Conservation (phyloP, 2,329 filamentous ascomycete species). For the Trematosphaeria pertusa region DNA sequence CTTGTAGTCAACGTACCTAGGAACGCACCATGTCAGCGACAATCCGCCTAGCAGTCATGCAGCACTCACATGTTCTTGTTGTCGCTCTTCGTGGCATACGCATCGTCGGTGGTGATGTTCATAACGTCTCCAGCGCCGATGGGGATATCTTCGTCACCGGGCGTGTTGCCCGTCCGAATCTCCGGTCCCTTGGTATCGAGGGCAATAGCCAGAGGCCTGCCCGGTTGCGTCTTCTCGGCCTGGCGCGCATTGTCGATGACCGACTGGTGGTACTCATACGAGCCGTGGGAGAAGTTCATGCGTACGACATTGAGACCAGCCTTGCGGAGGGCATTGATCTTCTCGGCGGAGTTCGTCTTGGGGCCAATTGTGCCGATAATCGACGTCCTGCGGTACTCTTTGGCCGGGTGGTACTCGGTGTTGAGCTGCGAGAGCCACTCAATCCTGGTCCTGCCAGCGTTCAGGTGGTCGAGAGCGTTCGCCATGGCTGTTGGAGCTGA, state of each 20-base stretch:
- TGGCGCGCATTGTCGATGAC: constrained; percentile 95
- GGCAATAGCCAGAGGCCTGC: constrained; percentile 93
- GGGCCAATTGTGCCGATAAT: constrained; percentile 99
- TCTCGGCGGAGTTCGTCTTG: constrained; percentile 98
- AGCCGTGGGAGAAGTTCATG: constrained; percentile 99
- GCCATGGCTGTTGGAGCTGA: constrained; percentile 57
- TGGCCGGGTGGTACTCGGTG: constrained; percentile 84
- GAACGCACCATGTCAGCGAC: neutral
- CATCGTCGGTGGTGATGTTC: constrained; percentile 96
- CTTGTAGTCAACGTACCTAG: constrained; percentile 97
- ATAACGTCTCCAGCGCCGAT: constrained; percentile 83
- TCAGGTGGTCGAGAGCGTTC: constrained; percentile 80
- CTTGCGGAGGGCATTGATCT: constrained; percentile 91
- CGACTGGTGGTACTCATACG: constrained; percentile 96
- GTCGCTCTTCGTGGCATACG: constrained; percentile 84
- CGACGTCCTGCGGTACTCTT: constrained; percentile 93
- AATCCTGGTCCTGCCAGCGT: constrained; percentile 71
- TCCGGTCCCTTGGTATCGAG: constrained; percentile 86
- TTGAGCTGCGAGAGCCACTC: constrained; percentile 81
- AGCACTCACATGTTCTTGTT: constrained; percentile 86
- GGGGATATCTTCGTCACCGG: constrained; percentile 75
- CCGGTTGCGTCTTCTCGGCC: constrained; percentile 77
- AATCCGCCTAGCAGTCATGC: neutral
- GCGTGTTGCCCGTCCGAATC: constrained; percentile 82
- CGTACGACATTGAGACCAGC: constrained; percentile 96